Base-by-base conservation (phyloP, 1,284 basidiomycete species). In the Lentinus polychrous region DNA sequence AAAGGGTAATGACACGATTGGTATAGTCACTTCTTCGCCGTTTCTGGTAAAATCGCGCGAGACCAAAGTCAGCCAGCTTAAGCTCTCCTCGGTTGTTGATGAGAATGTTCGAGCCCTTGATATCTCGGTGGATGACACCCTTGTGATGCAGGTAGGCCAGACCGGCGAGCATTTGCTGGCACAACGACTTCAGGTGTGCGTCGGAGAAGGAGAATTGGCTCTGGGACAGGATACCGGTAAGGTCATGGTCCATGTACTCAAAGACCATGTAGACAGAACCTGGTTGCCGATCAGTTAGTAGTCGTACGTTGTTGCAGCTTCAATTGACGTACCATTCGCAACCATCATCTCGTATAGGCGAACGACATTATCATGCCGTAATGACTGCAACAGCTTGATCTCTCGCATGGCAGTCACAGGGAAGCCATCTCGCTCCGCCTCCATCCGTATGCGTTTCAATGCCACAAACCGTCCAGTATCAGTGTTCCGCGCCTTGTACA, bases 261-360 rank as follows among this genome's bases (percentile, higher is more conserved):
- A 99, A 94, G 23, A 99, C 95, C 94, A 99, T 99, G 69, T 94
- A 97, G 17, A 97, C 92, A 37, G 90, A 89, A 48, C 92, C 94
- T 94, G 56, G 12, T 46, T 43, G 15, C 45, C 48, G 7, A 27
- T n/a, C 50, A 60, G 45, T 46, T 46, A 49, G 52, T 17, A 49
- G 37, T 42, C 23, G 43, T 39, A 49, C 45, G 33, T 40, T 27
- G 22, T 31, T 40, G 8, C 11, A 42, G 33, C 43, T 27, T 24
- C 46, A 35, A 34, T n/a, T 20, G 17, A 62, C 78, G 58, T 59
- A 94, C 94, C 92, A 57, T 91, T 91, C 0, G 93, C 92, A 1
- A 98, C 94, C 86, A 99, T 94, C 91, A 99, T 99, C 69, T 99
- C 97, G 55, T 89, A 83, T 45, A 99, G 69, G 35, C 79, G 80